Conservation (phyloP, 2,329 filamentous ascomycete genomes). For the Rhexocercosporidium sp. region DNA sequence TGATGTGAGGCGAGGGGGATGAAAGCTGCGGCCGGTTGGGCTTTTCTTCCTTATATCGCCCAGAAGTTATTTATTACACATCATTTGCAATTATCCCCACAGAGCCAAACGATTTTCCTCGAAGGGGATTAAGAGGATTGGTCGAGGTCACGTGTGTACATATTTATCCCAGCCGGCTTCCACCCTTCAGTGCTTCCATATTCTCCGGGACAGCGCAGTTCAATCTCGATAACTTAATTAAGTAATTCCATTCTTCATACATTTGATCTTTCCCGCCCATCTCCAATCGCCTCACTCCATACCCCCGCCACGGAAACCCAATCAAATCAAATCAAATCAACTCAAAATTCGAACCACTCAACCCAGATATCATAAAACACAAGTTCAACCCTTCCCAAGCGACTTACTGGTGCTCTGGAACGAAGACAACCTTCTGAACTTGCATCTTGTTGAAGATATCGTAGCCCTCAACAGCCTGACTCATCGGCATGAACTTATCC, state of each 20-base stretch:
- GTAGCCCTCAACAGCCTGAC: constrained; percentile 70
- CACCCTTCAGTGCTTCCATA: too few relatives aligned
- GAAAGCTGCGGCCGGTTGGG: background rate
- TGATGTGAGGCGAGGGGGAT: background rate
- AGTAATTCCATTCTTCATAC: too few relatives aligned
- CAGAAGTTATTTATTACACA: background rate
- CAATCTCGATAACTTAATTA: too few relatives aligned
- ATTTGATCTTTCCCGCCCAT: too few relatives aligned
- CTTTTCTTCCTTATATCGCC: background rate
- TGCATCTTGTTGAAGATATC: constrained; percentile 75
- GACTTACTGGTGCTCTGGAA: constrained; percentile 34
- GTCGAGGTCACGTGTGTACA: too few relatives aligned
- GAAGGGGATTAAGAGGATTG: too few relatives aligned
- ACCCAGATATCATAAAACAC: background rate
- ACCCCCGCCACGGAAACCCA: background rate
- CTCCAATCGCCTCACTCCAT: background rate
- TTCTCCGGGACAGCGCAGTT: too few relatives aligned
- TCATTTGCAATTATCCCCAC: too few relatives aligned
- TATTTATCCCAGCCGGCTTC: too few relatives aligned
- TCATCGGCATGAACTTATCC: constrained; percentile 74
- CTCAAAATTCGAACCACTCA: background rate
- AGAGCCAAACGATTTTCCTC: too few relatives aligned
- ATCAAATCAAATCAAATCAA: background rate
- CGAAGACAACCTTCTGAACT: constrained; percentile 76
- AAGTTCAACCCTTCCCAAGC: background rate